Conservation (phyloP, 1,284 basidiomycete genomes). For the Chalciporus sp. region DNA sequence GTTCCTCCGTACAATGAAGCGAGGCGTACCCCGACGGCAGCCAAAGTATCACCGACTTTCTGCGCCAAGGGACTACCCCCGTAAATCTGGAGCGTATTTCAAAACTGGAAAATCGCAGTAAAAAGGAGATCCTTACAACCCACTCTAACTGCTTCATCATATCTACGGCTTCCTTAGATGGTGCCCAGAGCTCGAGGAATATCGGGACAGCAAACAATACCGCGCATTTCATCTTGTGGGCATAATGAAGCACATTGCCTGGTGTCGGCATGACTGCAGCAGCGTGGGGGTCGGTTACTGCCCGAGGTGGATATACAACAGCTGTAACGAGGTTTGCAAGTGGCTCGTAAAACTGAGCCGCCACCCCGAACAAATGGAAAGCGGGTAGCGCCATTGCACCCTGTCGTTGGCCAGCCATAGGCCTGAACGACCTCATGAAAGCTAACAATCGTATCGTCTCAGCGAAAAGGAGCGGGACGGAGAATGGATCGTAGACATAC, state of each 20-base stretch:
- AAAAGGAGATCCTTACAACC: slow-evolving; percentile 12
- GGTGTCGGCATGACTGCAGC: slow-evolving; percentile 17
- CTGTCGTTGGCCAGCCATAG: background rate
- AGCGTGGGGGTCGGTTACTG: background rate
- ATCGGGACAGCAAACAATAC: slow-evolving; percentile 13
- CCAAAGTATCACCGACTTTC: slow-evolving; percentile 18
- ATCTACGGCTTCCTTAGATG: slow-evolving; percentile 6
- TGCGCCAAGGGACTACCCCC: slow-evolving; percentile 22
- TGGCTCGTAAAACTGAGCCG: slow-evolving; percentile 10
- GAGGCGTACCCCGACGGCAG: slow-evolving; percentile 19
- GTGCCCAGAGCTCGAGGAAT: slow-evolving; percentile 17
- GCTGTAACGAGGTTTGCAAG: background rate
- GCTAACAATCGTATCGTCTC: background rate
- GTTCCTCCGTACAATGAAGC: slow-evolving; percentile 21
- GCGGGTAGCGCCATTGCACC: slow-evolving; percentile 12
- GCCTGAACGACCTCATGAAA: background rate
- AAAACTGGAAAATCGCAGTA: too few relatives aligned
- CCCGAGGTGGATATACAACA: slow-evolving; percentile 11
- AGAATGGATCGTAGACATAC: background rate
- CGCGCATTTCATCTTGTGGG: slow-evolving; percentile 3
- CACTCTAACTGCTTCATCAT: slow-evolving; percentile 8
- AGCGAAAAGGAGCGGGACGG: background rate
- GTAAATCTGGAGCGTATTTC: slow-evolving; percentile 12
- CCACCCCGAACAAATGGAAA: slow-evolving; percentile 10
- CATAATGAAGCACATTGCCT: slow-evolving; percentile 18